Conservation (phyloP, 1,284 basidiomycete genomes). For the Sporisorium sorghi region DNA sequence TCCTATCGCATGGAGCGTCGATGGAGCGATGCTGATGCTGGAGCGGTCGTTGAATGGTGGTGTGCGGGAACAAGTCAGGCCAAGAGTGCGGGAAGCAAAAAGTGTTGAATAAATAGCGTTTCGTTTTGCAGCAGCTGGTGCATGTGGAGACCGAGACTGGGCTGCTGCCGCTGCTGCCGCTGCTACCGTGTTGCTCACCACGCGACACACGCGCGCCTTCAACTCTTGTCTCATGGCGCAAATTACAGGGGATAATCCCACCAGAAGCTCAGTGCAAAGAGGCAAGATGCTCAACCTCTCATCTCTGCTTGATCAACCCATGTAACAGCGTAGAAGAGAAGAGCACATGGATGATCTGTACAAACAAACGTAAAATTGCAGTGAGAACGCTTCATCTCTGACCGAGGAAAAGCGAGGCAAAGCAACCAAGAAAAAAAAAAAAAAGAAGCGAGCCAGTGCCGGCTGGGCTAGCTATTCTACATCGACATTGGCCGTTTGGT, state of each 20-base stretch:
- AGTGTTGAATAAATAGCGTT: conserved; percentile 14
- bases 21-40: background rate
- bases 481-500: background rate
- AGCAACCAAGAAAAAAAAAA: background rate
- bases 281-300: background rate
- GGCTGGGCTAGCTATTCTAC: conserved; percentile 10
- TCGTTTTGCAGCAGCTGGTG: background rate
- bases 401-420: background rate
- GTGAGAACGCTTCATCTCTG: no score
- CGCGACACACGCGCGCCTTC: conserved; percentile 7
- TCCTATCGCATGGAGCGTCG: no score
- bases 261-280: background rate
- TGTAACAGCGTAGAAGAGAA: no score
- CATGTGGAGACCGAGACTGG: conserved; percentile 4
- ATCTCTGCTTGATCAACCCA: background rate
- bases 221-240: conserved; percentile 8
- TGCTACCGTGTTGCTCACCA: background rate
- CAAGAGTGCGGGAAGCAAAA: background rate
- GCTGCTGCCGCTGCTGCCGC: background rate
- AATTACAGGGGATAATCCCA: background rate
- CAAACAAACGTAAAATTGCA: conserved; percentile 10
- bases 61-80: background rate
- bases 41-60: background rate
- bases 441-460: background rate
- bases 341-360: background rate